Percentiles rank a stretch among this genome's conserved stretches.
Conservation (phyloP, 2,329 filamentous ascomycete species). For the Phaeosphaeriaceae sp. region DNA sequence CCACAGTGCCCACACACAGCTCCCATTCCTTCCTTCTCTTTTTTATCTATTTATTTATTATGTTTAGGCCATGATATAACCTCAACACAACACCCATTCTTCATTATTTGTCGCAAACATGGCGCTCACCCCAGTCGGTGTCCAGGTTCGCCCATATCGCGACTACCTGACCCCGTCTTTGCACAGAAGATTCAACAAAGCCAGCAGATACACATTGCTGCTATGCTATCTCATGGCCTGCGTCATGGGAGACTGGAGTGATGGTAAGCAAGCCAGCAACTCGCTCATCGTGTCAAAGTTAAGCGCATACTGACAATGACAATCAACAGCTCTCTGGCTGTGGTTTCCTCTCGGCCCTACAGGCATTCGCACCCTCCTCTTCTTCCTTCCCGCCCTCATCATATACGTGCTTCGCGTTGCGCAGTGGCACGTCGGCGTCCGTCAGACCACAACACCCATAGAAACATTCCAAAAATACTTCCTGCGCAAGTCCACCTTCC, state of each 20-base stretch:
- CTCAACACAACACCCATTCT: slow-evolving; percentile 23
- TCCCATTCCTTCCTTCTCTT: slow-evolving; percentile 3
- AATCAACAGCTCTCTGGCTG: slow-evolving; percentile 72
- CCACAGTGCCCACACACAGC: slow-evolving; percentile 2
- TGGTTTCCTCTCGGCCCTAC: slow-evolving; percentile 83
- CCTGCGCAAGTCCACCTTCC: slow-evolving; percentile 65
- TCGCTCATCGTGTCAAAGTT: background rate
- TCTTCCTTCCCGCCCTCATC: slow-evolving; percentile 77
- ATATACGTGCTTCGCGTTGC: slow-evolving; percentile 87
- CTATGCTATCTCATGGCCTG: slow-evolving; percentile 78
- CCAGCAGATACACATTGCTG: slow-evolving; percentile 70
- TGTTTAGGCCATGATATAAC: slow-evolving; percentile 9
- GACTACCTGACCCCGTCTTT: slow-evolving; percentile 89
- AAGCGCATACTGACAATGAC: slow-evolving; percentile 20
- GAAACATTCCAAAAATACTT: slow-evolving; percentile 67
- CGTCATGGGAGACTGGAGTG: slow-evolving; percentile 69
- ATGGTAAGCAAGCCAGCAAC: slow-evolving; percentile 60
- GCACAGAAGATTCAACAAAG: slow-evolving; percentile 84
- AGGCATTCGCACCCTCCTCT: slow-evolving; percentile 74
- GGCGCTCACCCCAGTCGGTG: slow-evolving; percentile 31
- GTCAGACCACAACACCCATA: slow-evolving; percentile 73
- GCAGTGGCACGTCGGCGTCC: slow-evolving; percentile 68
- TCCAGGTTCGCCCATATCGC: slow-evolving; percentile 72
- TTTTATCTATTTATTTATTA: no score
- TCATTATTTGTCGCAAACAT: slow-evolving; percentile 21